Conservation (phyloP, 805 yeast species). For the Saccharomycopsis sp. region DNA sequence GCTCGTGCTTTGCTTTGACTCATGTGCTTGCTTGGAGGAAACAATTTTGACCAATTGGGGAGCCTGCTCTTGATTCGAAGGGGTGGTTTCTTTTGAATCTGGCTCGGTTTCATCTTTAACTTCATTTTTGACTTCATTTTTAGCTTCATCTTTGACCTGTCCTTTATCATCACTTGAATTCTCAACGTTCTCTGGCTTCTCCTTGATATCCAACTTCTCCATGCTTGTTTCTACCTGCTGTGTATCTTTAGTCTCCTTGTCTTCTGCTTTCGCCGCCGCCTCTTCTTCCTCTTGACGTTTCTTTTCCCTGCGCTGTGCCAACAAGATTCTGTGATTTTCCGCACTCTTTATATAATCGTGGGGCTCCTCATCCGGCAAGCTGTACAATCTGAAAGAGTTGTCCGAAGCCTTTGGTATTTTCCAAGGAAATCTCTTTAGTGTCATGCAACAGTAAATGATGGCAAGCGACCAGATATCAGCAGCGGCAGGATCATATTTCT, state of each 20-base stretch:
- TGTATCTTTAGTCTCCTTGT: constrained; percentile 18
- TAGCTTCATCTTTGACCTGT: constrained; percentile 17
- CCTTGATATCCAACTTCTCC: too few relatives aligned
- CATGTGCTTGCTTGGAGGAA: neutral
- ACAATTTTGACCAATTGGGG: too few relatives aligned
- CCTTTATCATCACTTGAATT: constrained; percentile 18
- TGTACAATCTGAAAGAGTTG: constrained; percentile 59
- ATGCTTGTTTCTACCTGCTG: neutral
- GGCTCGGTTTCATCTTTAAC: neutral
- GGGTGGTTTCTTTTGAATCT: neutral
- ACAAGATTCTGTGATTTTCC: constrained; percentile 55
- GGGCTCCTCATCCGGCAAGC: constrained; percentile 60
- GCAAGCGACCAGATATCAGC: constrained; percentile 84
- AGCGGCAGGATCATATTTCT: constrained; percentile 60
- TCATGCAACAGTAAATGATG: constrained; percentile 81
- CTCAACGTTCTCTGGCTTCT: neutral
- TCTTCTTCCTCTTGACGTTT: neutral
- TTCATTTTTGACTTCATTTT: constrained; percentile 9
- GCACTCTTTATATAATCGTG: constrained; percentile 72
- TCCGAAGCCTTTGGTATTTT: constrained; percentile 66
- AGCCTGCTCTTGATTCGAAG: too few relatives aligned
- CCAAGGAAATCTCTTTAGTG: constrained; percentile 80
- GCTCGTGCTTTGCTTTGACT: neutral
- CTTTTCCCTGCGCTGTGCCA: constrained; percentile 42
- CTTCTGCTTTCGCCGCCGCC: constrained; percentile 18